Base-by-base conservation (phyloP, 1,139 yeast genomes). In the Protomyces macrosporus region DNA sequence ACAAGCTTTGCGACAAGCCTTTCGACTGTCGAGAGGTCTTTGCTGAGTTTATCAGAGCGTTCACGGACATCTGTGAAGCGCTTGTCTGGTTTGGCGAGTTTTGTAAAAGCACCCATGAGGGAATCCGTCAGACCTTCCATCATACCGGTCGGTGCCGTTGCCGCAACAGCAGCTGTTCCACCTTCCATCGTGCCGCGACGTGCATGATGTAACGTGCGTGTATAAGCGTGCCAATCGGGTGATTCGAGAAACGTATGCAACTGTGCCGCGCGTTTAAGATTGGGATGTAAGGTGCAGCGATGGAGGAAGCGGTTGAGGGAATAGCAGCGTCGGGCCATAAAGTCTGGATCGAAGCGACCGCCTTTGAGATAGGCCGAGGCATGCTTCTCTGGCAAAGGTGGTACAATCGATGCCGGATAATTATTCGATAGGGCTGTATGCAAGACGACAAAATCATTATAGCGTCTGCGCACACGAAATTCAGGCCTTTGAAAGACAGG, bases 341-440 rank as follows among this genome's bases (percentile, higher is more conserved):
- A 93, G 65, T 89, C 89, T 9, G 81, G 76, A 62, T 89, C 83
- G 72, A 89, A 89, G 23, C 96, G 81, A 71, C 93, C 98, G n/a
- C 98, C 98, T 52, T 96, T 90, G 65, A 93, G 80, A 73, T 93
- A 93, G 74, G 93, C 96, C 63, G 60, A 37, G 32, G 52, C 84
- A 78, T 88, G 89, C 75, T 90, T 91, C 67, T 95, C 95, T 0
- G 98, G 98, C 64, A 93, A 78, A 9, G 98, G 98, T 0, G 98
- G 98, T 0, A 93, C 84, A 45, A 93, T 84, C 65, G 88, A 81
- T 2, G 95, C 88, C 0, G 97, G 96, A 72, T 80, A 88, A 72
- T 90, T 97, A 70, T 83, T 85, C 57, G 79, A 74, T 63, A 93
- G 78, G 67, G 90, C 84, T 67, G 86, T 88, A 73, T 87, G 88